Base-by-base conservation (phyloP, 495 filamentous ascomycete genomes). In the Neurospora sp. region DNA sequence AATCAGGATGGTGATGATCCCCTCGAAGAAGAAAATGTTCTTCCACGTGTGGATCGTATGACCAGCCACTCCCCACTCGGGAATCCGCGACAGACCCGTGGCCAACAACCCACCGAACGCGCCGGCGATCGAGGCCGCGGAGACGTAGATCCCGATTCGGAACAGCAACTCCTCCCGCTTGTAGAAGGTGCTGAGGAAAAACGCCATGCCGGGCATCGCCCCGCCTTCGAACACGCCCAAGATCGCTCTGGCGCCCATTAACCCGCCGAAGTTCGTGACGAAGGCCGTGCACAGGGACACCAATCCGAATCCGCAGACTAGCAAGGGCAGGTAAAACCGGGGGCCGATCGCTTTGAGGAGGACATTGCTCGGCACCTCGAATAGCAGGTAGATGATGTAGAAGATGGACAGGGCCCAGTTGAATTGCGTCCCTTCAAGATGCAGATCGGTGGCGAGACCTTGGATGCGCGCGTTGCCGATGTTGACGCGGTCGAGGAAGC, bases 21-120 rank as follows among this genome's bases (percentile, higher is more conserved):
- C 89, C 79, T 91, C 89, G 71, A 91, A 89, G 75, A 90, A 88
- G 80, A 90, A 86, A 73, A 91, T 91, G 85, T 89, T 90, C 69
- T 89, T 84, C 89, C 88, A 91, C 9, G 86, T 87, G 74, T 87
- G 82, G 70, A 81, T 85, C 40, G 37, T 83, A 75, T 75, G 82
- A 74, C 80, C 72, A 0, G 83, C 85, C 40, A 84, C 82, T 0
- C 84, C 84, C 84, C 83, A 86, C 14, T 75, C 74, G 0, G 84
- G 84, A 6, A 89, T 85, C 40, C 82, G 77, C 22, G 86, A 81
- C 38, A 89, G 84, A 1, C 82, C 85, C 3, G 48, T 61, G 22
- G 48, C 48, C 12, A 61, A 5, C 8, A 61, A 0, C 0, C 88
- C 88, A 40, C 87, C 87, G 40, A 89, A 88, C 31, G 86, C 88